These are phyloP conservation scores for Neocallimastix lanati DNA, from an alignment of 192 early-diverging fungal species.

Conservation along the genomic window DNA sequence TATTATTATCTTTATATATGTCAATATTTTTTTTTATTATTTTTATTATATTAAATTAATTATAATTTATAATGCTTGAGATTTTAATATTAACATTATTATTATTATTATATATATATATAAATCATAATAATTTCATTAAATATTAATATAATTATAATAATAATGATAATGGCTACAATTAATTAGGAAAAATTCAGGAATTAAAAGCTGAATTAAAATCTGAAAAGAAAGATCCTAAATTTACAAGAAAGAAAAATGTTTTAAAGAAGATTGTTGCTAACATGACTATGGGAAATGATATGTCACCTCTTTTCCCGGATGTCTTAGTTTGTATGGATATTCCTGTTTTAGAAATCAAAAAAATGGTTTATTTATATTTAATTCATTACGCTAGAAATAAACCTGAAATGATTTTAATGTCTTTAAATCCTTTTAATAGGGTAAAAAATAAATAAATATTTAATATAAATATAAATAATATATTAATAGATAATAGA, in stretches of 20 bases:
- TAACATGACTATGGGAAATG: constrained; percentile 99
- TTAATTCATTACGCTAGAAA: constrained; percentile 88
- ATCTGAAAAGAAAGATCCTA: constrained; percentile 66
- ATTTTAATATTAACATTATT: too few relatives aligned
- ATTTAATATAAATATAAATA: too few relatives aligned
- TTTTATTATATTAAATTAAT: too few relatives aligned
- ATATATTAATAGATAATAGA: too few relatives aligned
- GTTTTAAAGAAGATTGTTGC: constrained; percentile 91
- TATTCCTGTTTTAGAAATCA: constrained; percentile 17
- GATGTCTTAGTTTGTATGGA: constrained; percentile 87
- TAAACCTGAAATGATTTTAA: constrained; percentile 81
- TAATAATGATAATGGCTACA: too few relatives aligned
- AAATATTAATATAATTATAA: too few relatives aligned
- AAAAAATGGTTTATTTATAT: constrained; percentile 79
- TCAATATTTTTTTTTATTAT: too few relatives aligned
- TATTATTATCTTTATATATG: too few relatives aligned
- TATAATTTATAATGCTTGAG: too few relatives aligned
- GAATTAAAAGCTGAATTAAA: constrained; percentile 72
- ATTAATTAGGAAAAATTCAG: constrained; percentile 82
- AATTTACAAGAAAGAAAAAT: constrained; percentile 61
- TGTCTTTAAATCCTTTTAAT: constrained; percentile 74
- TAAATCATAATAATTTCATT: too few relatives aligned
- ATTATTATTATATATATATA: too few relatives aligned
- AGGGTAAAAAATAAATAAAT: too few relatives aligned
- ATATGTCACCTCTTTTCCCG: constrained; percentile 83